Conservation (phyloP, 129 eudicot species). For the Pulicaria dysenterica region DNA sequence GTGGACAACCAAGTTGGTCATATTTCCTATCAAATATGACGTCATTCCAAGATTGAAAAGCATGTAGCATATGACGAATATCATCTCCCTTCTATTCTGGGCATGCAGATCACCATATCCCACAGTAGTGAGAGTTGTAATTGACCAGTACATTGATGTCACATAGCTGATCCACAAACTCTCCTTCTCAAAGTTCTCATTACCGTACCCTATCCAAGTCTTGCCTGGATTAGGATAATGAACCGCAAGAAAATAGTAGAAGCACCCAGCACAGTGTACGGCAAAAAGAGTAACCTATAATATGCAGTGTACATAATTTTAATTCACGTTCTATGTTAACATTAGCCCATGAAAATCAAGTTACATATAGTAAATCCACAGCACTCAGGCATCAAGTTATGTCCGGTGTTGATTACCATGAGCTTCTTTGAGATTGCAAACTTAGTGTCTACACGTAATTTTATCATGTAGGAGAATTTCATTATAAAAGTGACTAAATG, state of each 20-base stretch:
- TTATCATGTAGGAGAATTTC: not conserved
- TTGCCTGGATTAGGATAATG: conserved; percentile 55
- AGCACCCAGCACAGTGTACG: conserved; percentile 89
- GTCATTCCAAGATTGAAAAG: conserved; percentile 90
- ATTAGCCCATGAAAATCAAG: not conserved
- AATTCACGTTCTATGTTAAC: not conserved
- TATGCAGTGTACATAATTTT: not conserved
- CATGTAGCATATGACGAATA: conserved; percentile 80
- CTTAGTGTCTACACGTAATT: not conserved
- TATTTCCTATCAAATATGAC: conserved; percentile 86
- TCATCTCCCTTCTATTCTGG: conserved; percentile 82
- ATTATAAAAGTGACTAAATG: conserved; percentile 1
- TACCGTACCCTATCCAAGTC: conserved; percentile 79
- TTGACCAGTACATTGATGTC: conserved; percentile 89
- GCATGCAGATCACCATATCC: conserved; percentile 96
- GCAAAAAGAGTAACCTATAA: conserved; percentile 86
- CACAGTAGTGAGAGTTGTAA: conserved; percentile 86
- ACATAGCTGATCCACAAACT: conserved; percentile 77
- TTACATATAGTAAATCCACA: not conserved
- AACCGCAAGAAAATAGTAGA: conserved; percentile 76
- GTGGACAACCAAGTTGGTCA: conserved; percentile 94
- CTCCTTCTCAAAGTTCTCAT: conserved; percentile 43
- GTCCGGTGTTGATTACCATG: not conserved
- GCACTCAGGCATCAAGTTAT: not conserved
- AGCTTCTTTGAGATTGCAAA: not conserved